A percentile compares a stretch with the other conserved stretches of the same genome.
These are phyloP conservation scores for Penicillium goetzii DNA, from an alignment of 495 filamentous ascomycete genomes.

Conservation along the genomic window DNA sequence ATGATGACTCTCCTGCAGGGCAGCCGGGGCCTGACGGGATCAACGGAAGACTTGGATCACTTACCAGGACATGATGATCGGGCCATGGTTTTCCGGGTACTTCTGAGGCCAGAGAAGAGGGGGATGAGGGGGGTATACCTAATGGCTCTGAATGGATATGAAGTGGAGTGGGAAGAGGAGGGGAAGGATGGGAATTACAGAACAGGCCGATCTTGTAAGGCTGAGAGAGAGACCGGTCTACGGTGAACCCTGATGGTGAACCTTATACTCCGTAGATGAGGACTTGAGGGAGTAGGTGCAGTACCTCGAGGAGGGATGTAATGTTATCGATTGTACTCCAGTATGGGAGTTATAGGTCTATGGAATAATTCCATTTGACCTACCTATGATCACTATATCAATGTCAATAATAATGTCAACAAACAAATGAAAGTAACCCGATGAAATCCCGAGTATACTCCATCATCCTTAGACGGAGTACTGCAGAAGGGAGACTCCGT, in stretches of 20 bases:
- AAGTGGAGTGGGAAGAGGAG: neutral
- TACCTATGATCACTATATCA: neutral
- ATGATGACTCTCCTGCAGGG: constrained; percentile 8
- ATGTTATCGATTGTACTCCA: neutral
- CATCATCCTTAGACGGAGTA: neutral
- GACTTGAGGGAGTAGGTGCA: neutral
- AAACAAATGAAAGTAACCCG: neutral
- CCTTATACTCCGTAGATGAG: neutral
- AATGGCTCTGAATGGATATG: neutral
- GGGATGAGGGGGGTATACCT: neutral
- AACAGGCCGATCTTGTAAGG: constrained; percentile 5
- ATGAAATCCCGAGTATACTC: neutral
- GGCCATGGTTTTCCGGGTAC: constrained; percentile 6
- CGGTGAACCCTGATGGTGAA: neutral
- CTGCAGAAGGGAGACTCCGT: neutral
- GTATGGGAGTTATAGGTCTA: neutral
- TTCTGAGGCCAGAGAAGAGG: neutral
- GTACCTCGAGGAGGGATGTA: neutral
- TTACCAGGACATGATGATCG: constrained; percentile 28
- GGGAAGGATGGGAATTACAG: neutral
- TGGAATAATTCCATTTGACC: neutral
- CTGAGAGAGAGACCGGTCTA: neutral
- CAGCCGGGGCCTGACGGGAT: constrained; percentile 1
- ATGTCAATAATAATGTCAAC: neutral
- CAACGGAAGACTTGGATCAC: constrained; percentile 28